A percentile compares a stretch with the other conserved stretches of the same genome.
Conservation (phyloP, 257 asterid species). For the Solanum etuberosum region DNA sequence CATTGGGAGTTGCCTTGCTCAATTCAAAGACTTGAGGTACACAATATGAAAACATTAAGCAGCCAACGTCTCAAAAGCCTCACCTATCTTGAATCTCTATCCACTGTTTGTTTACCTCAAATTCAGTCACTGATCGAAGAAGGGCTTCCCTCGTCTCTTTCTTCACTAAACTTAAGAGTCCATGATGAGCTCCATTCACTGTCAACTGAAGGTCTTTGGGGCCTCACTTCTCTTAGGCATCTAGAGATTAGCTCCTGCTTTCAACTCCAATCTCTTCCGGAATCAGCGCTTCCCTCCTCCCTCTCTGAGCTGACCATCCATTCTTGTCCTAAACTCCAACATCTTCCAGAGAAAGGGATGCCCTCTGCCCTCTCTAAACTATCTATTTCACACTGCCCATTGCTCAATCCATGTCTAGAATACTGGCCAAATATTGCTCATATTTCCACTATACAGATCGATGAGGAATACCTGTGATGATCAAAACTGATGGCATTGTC, state of each 20-base stretch:
- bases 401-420: not conserved
- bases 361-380: not conserved
- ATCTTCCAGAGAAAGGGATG: not conserved
- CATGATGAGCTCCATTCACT: not conserved
- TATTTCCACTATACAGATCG: not conserved
- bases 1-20: not conserved
- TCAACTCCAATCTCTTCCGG: not conserved
- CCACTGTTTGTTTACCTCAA: rapidly evolving
- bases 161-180: rapidly evolving
- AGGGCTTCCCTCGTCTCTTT: not conserved
- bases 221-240: not conserved
- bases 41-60: not conserved
- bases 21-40: rapidly evolving
- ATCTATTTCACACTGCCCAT: not conserved
- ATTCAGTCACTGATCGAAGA: not conserved
- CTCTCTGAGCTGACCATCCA: rapidly evolving
- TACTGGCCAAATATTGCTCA: not conserved
- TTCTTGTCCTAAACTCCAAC: not conserved
- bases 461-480: not conserved
- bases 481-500: not conserved
- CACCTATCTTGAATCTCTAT: not conserved
- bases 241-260: rapidly evolving
- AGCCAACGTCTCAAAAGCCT: not conserved
- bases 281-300: not conserved
- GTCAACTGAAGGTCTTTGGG: not conserved